These are phyloP conservation scores for Babesia ovata DNA, from an alignment of 169 alveolate species.

Conservation along the genomic window DNA sequence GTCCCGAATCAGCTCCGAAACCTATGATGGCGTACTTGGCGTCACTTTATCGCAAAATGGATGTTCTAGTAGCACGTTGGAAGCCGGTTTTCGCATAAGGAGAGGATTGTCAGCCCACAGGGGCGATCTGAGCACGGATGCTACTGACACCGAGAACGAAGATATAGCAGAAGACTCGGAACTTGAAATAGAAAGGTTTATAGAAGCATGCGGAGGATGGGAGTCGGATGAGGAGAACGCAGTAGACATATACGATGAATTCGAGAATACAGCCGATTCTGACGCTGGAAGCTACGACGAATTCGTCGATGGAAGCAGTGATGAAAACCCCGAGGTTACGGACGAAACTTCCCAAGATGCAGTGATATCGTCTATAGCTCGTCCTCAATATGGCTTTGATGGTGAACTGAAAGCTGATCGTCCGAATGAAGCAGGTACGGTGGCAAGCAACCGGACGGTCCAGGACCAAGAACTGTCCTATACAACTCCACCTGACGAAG, in stretches of 20 bases:
- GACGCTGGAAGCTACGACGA: too few species aligned
- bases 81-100: not conserved
- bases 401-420: not conserved
- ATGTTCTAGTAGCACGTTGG: not conserved
- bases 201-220: conserved; percentile 13
- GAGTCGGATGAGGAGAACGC: not conserved
- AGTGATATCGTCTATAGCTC: too few species aligned
- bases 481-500: conserved; percentile 8
- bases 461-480: not conserved
- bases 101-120: not conserved
- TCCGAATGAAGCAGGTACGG: too few species aligned
- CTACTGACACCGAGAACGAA: not conserved
- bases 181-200: conserved; percentile 14
- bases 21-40: not conserved
- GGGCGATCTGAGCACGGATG: not conserved
- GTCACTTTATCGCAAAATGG: not conserved
- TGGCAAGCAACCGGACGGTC: too few species aligned
- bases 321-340: not conserved
- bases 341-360: too few species aligned
- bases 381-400: too few species aligned
- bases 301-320: not conserved
- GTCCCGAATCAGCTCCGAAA: too few species aligned
- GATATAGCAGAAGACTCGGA: conserved; percentile 4
- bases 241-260: too few species aligned
- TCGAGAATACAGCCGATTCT: too few species aligned